phyloP scores from a whole-genome alignment of 352 stramenopile genomes.

The Globisporangium iwayamae region DNA sequence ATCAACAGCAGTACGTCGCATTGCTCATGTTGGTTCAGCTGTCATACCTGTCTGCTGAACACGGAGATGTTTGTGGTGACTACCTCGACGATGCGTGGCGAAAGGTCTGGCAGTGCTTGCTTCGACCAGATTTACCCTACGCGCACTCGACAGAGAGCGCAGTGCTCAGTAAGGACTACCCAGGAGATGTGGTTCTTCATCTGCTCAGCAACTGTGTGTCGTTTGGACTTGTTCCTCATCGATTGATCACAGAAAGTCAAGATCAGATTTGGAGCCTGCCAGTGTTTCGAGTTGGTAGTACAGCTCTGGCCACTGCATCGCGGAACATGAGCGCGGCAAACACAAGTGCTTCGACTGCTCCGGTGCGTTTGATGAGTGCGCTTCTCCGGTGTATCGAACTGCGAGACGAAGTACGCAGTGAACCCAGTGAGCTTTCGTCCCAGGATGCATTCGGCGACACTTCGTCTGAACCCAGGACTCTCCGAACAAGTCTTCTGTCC shows the following conservation, averaged over 20 bases:
- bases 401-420: conserved; percentile 3
- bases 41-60: conserved; percentile 29
- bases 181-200: conserved; percentile 47
- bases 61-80: conserved; percentile 29
- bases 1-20: conserved; percentile 43
- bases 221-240: conserved; percentile 35
- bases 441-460: not conserved
- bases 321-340: conserved; percentile 3
- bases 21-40: conserved; percentile 51
- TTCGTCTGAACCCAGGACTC: not conserved
- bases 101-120: conserved; percentile 41
- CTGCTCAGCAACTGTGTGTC: conserved; percentile 45
- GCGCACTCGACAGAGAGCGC: conserved; percentile 39
- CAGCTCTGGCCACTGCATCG: conserved; percentile 7
- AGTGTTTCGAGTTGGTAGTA: conserved; percentile 26
- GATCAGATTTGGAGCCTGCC: conserved; percentile 40
- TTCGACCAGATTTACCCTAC: conserved; percentile 58
- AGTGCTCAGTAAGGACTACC: conserved; percentile 33
- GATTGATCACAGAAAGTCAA: conserved; percentile 29
- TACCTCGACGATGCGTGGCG: conserved; percentile 41
- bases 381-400: conserved; percentile 20
- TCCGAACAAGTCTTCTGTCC: conserved; percentile 13
- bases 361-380: conserved; percentile 16
- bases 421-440: not conserved
- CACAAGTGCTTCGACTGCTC: conserved; percentile 7